phyloP scores from a whole-genome alignment of 768 basidiomycete species.

The Suillus clintonianus region DNA sequence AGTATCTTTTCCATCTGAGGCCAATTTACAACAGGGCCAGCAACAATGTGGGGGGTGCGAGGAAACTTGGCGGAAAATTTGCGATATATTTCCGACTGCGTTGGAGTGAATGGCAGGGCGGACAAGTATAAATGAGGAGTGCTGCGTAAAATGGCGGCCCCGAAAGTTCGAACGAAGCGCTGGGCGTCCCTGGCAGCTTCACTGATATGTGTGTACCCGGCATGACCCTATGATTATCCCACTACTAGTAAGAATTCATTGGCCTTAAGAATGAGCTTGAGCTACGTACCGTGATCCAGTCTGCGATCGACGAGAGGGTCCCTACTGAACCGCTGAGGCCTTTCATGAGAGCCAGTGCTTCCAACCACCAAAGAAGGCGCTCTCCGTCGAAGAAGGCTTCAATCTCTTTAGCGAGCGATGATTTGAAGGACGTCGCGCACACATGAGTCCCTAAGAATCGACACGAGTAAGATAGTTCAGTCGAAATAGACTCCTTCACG shows the following conservation, averaged over 20 bases:
- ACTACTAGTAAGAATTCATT: neutral
- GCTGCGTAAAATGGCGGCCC: slow-evolving; percentile 12
- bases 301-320: neutral
- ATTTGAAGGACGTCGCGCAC: too few species aligned
- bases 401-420: neutral
- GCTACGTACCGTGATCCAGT: neutral
- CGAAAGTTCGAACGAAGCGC: slow-evolving; percentile 15
- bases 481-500: slow-evolving; percentile 18
- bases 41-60: neutral
- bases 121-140: slow-evolving; percentile 28
- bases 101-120: slow-evolving; percentile 23
- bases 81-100: slow-evolving; percentile 15
- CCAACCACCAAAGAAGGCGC: slow-evolving; percentile 12
- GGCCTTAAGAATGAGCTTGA: neutral
- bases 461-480: slow-evolving; percentile 31
- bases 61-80: slow-evolving; percentile 15
- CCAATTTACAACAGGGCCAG: neutral
- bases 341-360: slow-evolving; percentile 1
- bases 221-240: neutral
- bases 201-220: neutral
- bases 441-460: slow-evolving; percentile 32
- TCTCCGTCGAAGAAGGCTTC: slow-evolving; percentile 7
- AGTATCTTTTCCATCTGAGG: slow-evolving; percentile 1
- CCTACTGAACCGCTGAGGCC: neutral
- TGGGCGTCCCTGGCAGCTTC: slow-evolving; percentile 2